A percentile compares a stretch with the other conserved stretches of the same genome.
Evolutionary conservation across 2,329 filamentous ascomycete species (phyloP).

Genomic region (Apiospora kogelbergensis): DNA sequence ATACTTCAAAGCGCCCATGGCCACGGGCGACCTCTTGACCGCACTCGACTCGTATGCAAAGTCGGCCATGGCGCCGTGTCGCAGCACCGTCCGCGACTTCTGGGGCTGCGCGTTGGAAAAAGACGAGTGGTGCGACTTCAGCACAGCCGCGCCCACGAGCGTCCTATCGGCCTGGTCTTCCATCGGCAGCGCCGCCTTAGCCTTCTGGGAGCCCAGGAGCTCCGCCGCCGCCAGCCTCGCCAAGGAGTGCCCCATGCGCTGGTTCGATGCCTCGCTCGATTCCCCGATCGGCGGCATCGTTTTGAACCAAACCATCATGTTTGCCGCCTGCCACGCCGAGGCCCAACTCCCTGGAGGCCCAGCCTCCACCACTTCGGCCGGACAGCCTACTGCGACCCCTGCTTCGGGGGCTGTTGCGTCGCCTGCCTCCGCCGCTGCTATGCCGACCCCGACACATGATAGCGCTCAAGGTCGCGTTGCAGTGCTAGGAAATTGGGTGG

Average conservation of each 20-base stretch:
- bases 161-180: conserved; percentile 12
- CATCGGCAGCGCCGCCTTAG: conserved; percentile 10
- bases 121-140: conserved; percentile 14
- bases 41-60: neutral
- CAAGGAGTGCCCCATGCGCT: conserved; percentile 11
- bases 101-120: neutral
- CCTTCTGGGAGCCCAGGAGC: conserved; percentile 13
- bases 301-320: conserved; percentile 12
- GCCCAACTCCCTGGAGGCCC: neutral
- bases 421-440: neutral
- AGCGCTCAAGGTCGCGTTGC: neutral
- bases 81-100: neutral
- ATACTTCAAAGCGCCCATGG: conserved; percentile 13
- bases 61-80: neutral
- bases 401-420: neutral
- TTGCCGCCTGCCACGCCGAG: conserved; percentile 8
- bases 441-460: neutral
- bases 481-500: neutral
- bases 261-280: neutral
- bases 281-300: neutral
- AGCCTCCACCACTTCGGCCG: neutral
- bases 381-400: neutral
- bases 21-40: neutral
- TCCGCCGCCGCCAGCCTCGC: neutral
- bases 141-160: conserved; percentile 8